These are phyloP conservation scores for Biscutella auriculata DNA, from an alignment of 441 rosid genomes.

Conservation along the genomic window DNA sequence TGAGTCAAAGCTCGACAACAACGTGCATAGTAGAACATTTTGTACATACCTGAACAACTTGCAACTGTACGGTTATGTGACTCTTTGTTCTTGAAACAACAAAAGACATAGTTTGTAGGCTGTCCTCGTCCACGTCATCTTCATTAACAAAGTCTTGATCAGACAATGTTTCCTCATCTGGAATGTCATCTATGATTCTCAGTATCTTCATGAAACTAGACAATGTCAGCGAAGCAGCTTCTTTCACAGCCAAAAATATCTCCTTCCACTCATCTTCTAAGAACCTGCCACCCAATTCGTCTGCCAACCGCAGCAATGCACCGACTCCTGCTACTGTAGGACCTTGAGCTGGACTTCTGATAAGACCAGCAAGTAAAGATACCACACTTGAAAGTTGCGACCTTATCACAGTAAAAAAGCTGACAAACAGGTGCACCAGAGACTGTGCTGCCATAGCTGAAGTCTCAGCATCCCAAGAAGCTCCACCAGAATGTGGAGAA, in stretches of 20 bases:
- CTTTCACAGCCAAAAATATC: conserved; percentile 56
- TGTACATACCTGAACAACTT: conserved; percentile 52
- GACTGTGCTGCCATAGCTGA: conserved; percentile 54
- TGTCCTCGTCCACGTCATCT: conserved; percentile 67
- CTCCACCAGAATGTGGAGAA: conserved; percentile 39
- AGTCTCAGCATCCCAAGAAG: conserved; percentile 76
- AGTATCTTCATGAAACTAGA: conserved; percentile 65
- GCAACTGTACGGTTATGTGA: conserved; percentile 75
- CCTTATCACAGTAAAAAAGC: conserved; percentile 46
- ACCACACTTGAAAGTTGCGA: conserved; percentile 54
- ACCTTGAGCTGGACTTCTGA: conserved; percentile 71
- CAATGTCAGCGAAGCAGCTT: conserved; percentile 50
- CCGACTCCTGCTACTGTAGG: conserved; percentile 74
- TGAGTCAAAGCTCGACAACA: conserved; percentile 10
- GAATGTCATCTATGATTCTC: conserved; percentile 59
- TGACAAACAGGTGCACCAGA: conserved; percentile 64
- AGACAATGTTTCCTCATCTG: conserved; percentile 49
- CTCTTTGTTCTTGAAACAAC: conserved; percentile 76
- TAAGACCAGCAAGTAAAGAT: conserved; percentile 54
- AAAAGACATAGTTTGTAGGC: conserved; percentile 65
- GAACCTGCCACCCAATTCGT: conserved; percentile 54
- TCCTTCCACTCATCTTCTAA: conserved; percentile 77
- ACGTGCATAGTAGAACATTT: not conserved
- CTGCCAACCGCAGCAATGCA: conserved; percentile 52
- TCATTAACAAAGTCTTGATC: conserved; percentile 46